Evolutionary conservation across 768 basidiomycete species (phyloP).

Genomic region (Termitomyces eurrhizus): DNA sequence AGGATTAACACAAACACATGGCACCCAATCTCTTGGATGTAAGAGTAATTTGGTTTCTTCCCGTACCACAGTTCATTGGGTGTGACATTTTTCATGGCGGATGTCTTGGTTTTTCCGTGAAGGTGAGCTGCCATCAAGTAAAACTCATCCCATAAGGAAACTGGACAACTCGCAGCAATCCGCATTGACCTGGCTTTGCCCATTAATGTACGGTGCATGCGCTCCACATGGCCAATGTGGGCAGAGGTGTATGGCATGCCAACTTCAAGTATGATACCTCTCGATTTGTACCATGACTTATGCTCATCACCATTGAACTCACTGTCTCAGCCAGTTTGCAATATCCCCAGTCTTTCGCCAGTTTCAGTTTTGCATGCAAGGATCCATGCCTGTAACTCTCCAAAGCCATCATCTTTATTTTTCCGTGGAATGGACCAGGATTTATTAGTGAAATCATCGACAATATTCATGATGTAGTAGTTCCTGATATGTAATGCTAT

Average conservation of each 20-base stretch:
- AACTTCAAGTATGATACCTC: slow-evolving; percentile 14
- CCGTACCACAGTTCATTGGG: slow-evolving; percentile 21
- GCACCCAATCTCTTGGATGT: slow-evolving; percentile 32
- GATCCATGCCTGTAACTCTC: too few species aligned
- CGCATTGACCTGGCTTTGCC: slow-evolving; percentile 23
- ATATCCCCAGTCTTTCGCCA: too few species aligned
- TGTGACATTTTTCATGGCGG: slow-evolving; percentile 2
- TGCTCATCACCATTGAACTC: not conserved
- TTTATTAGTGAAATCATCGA: too few species aligned
- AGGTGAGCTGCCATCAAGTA: not conserved
- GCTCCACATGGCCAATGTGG: slow-evolving; percentile 32
- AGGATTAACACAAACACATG: slow-evolving; percentile 28
- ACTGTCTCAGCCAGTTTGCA: too few species aligned
- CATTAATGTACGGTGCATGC: slow-evolving; percentile 8
- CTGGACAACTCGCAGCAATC: slow-evolving; percentile 16
- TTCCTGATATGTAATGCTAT: too few species aligned
- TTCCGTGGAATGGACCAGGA: too few species aligned
- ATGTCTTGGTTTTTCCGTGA: not conserved
- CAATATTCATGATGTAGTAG: too few species aligned
- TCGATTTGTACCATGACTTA: slow-evolving; percentile 8
- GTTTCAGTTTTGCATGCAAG: too few species aligned
- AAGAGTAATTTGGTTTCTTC: slow-evolving; percentile 23
- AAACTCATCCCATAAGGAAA: slow-evolving; percentile 5
- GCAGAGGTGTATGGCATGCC: too few species aligned
- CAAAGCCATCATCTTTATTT: too few species aligned